Base-by-base conservation (phyloP, 2,329 filamentous ascomycete species). In the Penicillium thymicola region DNA sequence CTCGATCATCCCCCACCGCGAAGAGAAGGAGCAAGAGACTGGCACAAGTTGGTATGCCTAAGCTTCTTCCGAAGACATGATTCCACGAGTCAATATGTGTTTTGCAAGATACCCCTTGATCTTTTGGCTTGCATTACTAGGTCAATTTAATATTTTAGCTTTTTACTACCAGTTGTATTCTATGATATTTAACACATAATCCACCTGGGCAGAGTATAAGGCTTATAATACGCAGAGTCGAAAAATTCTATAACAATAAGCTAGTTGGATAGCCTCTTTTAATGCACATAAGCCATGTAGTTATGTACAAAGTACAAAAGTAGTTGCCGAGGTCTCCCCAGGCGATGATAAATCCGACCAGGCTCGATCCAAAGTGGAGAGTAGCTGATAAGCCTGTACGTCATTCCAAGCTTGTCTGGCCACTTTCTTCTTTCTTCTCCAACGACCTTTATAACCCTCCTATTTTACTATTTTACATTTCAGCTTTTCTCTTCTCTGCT, bases 1-100 rank as follows among this genome's bases (percentile, higher is more conserved):
- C 61, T 81, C 89, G 1, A 87, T 97, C 74, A 97, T 99, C 60
- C 83, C 87, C n/a, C 89, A 96, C 72, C 84, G 94, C 16, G 77
- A 83, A 59, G 86, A 90, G 60, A 62, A 38, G 55, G 82, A 86
- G 57, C 75, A 81, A 55, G 72, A 73, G 7, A 73, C 72, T 30
- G 71, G 77, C 2, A 81, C 82, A 6, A 84, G 86, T 25, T 91
- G 88, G 88, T 89, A 90, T 69, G 82, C 80, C 61, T 88, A 69
- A 58, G 30, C 46, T 30, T 13, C 13, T 37, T 49, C 16, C 23
- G 32, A 44, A 4, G 32, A 23, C 7, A 32, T 7, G n/a, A 23
- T 54, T 55, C 40, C n/a, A 54, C 16, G 48, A 46, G 36, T 36
- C 55, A 32, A 36, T n/a, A n/a, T 47, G 32, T 53, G 14, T 50